Percentiles rank a stretch among this genome's conserved stretches.
Conservation (phyloP, 2,329 filamentous ascomycete genomes). For the Aspergillus brunneoviolaceus region DNA sequence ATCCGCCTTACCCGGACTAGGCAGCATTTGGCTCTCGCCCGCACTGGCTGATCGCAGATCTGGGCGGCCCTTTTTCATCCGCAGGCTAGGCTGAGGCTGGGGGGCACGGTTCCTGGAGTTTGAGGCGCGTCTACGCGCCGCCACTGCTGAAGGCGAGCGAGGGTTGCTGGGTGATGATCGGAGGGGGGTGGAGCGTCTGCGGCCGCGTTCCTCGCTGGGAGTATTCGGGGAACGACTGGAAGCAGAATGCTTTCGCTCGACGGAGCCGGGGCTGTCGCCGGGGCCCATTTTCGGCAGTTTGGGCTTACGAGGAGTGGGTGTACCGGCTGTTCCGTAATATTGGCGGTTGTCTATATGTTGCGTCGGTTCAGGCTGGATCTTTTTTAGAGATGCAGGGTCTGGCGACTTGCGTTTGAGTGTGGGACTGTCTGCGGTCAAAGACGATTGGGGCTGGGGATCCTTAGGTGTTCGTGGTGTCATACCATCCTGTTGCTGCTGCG, state of each 20-base stretch:
- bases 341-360: not conserved
- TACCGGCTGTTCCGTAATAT: constrained; percentile 15
- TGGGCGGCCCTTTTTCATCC: constrained; percentile 24
- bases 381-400: constrained; percentile 26
- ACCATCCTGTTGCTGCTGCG: not conserved
- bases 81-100: constrained; percentile 16
- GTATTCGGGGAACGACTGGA: constrained; percentile 7
- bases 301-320: constrained; percentile 22
- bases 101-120: constrained; percentile 21
- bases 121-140: constrained; percentile 19
- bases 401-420: constrained; percentile 39
- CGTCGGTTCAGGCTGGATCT: constrained; percentile 9
- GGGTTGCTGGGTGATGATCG: constrained; percentile 17
- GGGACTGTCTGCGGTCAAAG: constrained; percentile 30
- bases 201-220: constrained; percentile 15
- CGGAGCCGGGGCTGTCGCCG: constrained; percentile 36
- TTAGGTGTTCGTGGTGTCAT: not conserved
- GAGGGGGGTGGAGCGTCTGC: constrained; percentile 19
- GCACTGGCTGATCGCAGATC: constrained; percentile 23
- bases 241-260: constrained; percentile 29
- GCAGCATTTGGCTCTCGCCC: not conserved
- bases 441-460: constrained; percentile 12
- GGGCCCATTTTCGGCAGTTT: constrained; percentile 34
- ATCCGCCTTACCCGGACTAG: constrained; percentile 2
- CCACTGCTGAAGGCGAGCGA: constrained; percentile 16